Evolutionary conservation across 768 basidiomycete species (phyloP).

Genomic region (Hemileccinum impolitum): DNA sequence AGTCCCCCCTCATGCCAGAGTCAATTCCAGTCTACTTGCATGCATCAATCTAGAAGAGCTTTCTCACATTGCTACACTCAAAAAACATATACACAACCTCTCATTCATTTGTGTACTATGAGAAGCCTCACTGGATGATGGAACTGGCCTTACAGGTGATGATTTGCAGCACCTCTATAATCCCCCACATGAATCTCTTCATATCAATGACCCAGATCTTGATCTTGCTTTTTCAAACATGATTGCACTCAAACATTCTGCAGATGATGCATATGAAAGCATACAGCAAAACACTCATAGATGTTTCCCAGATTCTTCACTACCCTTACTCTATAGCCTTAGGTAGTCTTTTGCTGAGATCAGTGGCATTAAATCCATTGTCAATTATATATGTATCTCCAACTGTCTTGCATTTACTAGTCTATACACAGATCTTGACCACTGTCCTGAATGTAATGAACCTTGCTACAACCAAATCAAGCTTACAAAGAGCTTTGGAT

Average conservation of each 20-base stretch:
- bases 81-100: neutral
- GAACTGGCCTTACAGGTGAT: neutral
- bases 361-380: no score
- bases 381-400: no score
- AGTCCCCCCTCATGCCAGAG: neutral
- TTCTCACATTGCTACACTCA: neutral
- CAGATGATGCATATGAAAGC: neutral
- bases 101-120: neutral
- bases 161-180: neutral
- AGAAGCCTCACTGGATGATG: neutral
- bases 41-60: neutral
- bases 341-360: no score
- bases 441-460: no score
- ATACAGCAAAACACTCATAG: neutral
- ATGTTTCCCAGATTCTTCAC: neutral
- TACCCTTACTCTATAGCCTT: neutral
- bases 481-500: no score
- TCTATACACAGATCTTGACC: no score
- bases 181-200: neutral
- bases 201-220: neutral
- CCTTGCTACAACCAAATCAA: no score
- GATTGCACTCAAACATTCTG: neutral
- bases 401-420: no score
- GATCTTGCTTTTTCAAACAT: neutral
- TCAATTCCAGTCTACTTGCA: neutral